Conservation (phyloP, 2,329 filamentous ascomycete species). For the Sclerotinia subarctica region DNA sequence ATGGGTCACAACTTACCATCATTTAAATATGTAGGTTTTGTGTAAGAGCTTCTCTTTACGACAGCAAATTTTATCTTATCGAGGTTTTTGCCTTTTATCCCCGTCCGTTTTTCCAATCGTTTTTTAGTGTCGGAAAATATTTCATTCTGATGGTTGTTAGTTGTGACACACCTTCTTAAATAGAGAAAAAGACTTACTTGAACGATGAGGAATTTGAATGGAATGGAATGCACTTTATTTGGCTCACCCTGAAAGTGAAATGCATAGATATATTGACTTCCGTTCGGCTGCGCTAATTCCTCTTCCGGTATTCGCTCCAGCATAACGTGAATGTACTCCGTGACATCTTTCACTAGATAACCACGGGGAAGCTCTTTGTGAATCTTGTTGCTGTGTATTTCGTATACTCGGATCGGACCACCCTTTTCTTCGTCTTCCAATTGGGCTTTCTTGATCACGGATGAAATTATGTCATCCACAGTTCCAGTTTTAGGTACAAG, state of each 20-base stretch:
- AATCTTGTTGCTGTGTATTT: conserved; percentile 78
- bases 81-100: conserved; percentile 95
- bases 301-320: conserved; percentile 78
- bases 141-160: conserved; percentile 60
- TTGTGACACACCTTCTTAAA: neutral
- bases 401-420: conserved; percentile 74
- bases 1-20: conserved; percentile 64
- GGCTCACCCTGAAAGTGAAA: conserved; percentile 94
- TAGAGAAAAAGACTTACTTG: conserved; percentile 53
- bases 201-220: conserved; percentile 85
- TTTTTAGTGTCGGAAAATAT: conserved; percentile 89
- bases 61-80: conserved; percentile 98
- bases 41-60: conserved; percentile 66
- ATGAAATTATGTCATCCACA: conserved; percentile 72
- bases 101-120: conserved; percentile 86
- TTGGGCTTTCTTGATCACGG: conserved; percentile 75
- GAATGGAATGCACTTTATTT: conserved; percentile 78
- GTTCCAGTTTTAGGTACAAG: conserved; percentile 84
- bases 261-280: conserved; percentile 65
- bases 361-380: conserved; percentile 72
- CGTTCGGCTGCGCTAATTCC: conserved; percentile 52
- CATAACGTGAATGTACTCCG: conserved; percentile 79
- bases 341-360: conserved; percentile 74
- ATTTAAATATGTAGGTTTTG: conserved; percentile 76
- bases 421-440: conserved; percentile 69